Percentiles rank a stretch among this genome's conserved stretches.
Evolutionary conservation across 768 basidiomycete species (phyloP).

Genomic region (Termitomyces bulborhizus): DNA sequence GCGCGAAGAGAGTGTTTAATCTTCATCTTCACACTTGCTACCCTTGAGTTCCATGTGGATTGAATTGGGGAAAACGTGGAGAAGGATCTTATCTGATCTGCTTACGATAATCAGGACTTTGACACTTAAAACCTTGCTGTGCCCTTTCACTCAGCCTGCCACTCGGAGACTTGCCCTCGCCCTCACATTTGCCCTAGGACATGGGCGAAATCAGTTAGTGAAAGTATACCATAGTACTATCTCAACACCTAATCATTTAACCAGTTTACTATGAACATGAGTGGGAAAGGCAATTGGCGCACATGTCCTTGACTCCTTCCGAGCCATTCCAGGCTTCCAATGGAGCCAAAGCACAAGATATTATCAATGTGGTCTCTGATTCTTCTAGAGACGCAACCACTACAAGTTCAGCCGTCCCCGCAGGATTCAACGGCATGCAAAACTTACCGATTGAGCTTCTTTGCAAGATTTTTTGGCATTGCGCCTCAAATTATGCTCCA

Average conservation of each 20-base stretch:
- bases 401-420: not conserved
- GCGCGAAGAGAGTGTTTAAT: too few relatives aligned
- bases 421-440: not conserved
- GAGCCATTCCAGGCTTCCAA: not conserved
- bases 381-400: not conserved
- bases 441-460: slow-evolving; percentile 8
- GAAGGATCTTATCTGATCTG: not conserved
- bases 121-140: not conserved
- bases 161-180: not conserved
- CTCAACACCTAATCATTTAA: not conserved
- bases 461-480: slow-evolving; percentile 7
- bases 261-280: slow-evolving; percentile 2
- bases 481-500: not conserved
- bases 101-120: not conserved
- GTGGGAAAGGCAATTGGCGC: slow-evolving; percentile 3
- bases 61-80: too few relatives aligned
- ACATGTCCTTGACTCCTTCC: not conserved
- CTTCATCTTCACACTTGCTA: too few relatives aligned
- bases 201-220: slow-evolving; percentile 9
- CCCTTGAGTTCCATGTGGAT: too few relatives aligned
- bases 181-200: not conserved
- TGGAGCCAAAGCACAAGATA: not conserved
- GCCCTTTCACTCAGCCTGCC: not conserved
- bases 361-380: not conserved
- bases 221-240: not conserved